Evolutionary conservation across 805 yeast genomes (phyloP).

Genomic region (Priceomyces melissophilus): DNA sequence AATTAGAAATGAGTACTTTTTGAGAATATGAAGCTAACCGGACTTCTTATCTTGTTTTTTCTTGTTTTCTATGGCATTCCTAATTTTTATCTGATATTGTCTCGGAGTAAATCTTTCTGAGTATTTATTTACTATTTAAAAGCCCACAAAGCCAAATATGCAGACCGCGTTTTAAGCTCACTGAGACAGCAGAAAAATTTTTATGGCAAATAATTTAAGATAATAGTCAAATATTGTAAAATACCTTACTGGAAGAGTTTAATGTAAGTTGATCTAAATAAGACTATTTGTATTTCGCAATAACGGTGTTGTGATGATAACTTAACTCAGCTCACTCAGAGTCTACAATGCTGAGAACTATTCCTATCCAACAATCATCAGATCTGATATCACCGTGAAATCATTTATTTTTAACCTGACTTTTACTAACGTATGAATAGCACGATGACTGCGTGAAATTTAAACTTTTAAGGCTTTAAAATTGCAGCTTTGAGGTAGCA

Average conservation of each 20-base stretch:
- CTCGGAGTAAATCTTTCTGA: too few relatives aligned
- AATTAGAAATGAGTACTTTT: too few relatives aligned
- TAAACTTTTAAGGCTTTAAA: background rate
- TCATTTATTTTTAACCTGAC: background rate
- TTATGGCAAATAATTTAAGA: too few relatives aligned
- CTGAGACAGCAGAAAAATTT: too few relatives aligned
- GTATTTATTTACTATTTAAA: too few relatives aligned
- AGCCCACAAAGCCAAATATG: too few relatives aligned
- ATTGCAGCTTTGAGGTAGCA: conserved; percentile 4
- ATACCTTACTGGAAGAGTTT: background rate
- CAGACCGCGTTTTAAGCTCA: too few relatives aligned
- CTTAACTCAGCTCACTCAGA: conserved; percentile 60
- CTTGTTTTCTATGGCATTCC: too few relatives aligned
- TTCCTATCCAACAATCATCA: conserved; percentile 51
- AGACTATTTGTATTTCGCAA: background rate
- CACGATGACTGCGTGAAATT: background rate
- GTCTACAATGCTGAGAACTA: conserved; percentile 48
- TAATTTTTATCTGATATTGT: too few relatives aligned
- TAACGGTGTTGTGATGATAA: conserved; percentile 43
- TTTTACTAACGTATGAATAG: background rate
- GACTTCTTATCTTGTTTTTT: too few relatives aligned
- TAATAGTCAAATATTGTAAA: too few relatives aligned
- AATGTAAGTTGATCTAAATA: background rate
- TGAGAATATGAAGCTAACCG: too few relatives aligned
- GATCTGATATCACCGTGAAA: conserved; percentile 19